Base-by-base conservation (phyloP, 768 basidiomycete genomes). In the Suillus spraguei region DNA sequence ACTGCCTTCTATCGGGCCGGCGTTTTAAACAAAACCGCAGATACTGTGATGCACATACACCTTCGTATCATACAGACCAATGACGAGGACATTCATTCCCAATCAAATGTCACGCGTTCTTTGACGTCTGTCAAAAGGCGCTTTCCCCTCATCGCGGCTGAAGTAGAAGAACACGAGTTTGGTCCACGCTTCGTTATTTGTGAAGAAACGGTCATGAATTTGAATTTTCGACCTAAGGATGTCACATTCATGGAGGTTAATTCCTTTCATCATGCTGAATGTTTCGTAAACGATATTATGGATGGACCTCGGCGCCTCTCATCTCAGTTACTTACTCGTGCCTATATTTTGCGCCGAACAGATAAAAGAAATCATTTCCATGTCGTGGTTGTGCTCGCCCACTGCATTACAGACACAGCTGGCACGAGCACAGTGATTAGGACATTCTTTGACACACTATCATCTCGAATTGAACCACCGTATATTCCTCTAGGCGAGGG, bases 331-430 rank as follows among this genome's bases (percentile, higher is more conserved):
- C 75, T 83, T 7, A 76, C 81, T 7, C 79, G 81, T n/a, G 61
- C 84, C 17, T 73, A 78, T 54, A 67, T 85, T 44, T 70, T 84
- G 16, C 70, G 66, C 55, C 79, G 79, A 55, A 74, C 70, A 17
- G 83, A 85, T 68, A 60, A 67, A 13, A 67, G 68, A 2, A 74
- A 71, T 20, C 71, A 63, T 14, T 75, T 80, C 62, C 81, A 86
- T 61, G 64, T 83, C 39, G 58, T 85, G 33, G 72, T 85, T 56
- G 72, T 79, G 36, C 71, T 80, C 9, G 80, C 83, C 4, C 86
- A 87, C 67, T 71, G 73, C 63, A 82, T 86, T 63, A 79, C 81
- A 3, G 85, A 87, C 71, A 83, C 81, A 22, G 80, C 81, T 60
- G 74, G 81, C 17, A 82, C 81, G 61, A 68, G 72, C 14, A 79